phyloP scores from a whole-genome alignment of 805 yeast genomes.

The Spathaspora boniae region DNA sequence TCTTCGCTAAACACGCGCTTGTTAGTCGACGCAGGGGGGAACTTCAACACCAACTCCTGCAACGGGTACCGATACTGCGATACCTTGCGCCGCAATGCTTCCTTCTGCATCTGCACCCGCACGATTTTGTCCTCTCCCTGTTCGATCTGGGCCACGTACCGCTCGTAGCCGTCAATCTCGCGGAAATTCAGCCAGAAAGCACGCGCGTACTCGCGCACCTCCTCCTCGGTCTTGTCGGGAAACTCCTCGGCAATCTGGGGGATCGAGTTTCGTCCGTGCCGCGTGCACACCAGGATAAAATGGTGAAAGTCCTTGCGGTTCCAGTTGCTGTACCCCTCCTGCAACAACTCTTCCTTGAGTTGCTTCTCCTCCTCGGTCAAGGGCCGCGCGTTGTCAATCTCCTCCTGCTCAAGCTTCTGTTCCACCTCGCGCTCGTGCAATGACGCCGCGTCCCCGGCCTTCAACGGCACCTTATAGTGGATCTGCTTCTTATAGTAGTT shows the following conservation, averaged over 20 bases:
- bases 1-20: constrained; percentile 73
- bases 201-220: constrained; percentile 70
- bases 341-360: constrained; percentile 53
- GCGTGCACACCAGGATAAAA: constrained; percentile 68
- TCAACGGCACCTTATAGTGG: constrained; percentile 59
- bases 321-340: constrained; percentile 79
- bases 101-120: constrained; percentile 66
- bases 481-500: constrained; percentile 69
- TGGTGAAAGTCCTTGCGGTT: constrained; percentile 83
- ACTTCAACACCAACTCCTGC: constrained; percentile 67
- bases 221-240: constrained; percentile 77
- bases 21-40: constrained; percentile 67
- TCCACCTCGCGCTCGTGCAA: constrained; percentile 36
- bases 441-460: constrained; percentile 46
- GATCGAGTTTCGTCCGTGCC: constrained; percentile 77
- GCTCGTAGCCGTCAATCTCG: constrained; percentile 86
- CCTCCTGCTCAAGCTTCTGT: constrained; percentile 60
- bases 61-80: constrained; percentile 71
- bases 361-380: constrained; percentile 78
- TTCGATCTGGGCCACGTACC: constrained; percentile 76
- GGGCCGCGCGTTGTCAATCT: constrained; percentile 73
- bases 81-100: constrained; percentile 72
- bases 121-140: constrained; percentile 82
- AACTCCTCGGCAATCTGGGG: constrained; percentile 72
- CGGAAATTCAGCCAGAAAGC: constrained; percentile 78